A percentile compares a stretch with the other conserved stretches of the same genome.
These are phyloP conservation scores for Aspergillus floridensis DNA, from an alignment of 2,329 filamentous ascomycete species.

Conservation along the genomic window DNA sequence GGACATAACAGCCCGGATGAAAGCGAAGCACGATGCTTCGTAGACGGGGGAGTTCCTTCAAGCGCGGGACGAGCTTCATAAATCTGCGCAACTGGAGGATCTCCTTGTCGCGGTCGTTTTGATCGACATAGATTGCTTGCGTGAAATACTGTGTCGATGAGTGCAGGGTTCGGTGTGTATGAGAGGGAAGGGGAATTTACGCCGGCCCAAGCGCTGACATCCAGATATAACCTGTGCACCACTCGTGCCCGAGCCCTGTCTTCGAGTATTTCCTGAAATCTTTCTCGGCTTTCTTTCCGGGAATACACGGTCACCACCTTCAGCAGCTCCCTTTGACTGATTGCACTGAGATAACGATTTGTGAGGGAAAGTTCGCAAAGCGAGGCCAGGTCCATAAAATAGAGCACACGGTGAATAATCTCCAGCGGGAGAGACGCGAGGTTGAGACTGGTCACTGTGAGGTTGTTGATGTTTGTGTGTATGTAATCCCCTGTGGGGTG, in stretches of 20 bases:
- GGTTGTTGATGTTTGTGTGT: no score
- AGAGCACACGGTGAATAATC: no score
- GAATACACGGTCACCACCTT: background rate
- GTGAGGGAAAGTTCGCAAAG: no score
- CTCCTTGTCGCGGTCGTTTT: background rate
- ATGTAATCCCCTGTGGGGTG: no score
- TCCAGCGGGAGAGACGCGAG: no score
- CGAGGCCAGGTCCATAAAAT: no score
- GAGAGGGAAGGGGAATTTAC: background rate
- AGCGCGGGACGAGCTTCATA: background rate
- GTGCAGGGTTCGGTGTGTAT: background rate
- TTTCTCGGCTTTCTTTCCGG: background rate
- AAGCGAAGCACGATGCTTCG: slow-evolving; percentile 5
- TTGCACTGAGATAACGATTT: no score
- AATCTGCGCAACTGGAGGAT: background rate
- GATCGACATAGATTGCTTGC: background rate
- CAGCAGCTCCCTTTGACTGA: no score
- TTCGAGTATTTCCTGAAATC: background rate
- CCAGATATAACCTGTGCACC: slow-evolving; percentile 3
- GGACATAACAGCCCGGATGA: background rate
- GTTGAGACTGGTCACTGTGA: no score
- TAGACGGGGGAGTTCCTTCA: slow-evolving; percentile 6
- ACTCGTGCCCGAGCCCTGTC: background rate
- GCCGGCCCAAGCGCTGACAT: background rate
- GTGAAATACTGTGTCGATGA: background rate